phyloP scores from a whole-genome alignment of 495 filamentous ascomycete genomes.

The Aspergillus heteromorphus region DNA sequence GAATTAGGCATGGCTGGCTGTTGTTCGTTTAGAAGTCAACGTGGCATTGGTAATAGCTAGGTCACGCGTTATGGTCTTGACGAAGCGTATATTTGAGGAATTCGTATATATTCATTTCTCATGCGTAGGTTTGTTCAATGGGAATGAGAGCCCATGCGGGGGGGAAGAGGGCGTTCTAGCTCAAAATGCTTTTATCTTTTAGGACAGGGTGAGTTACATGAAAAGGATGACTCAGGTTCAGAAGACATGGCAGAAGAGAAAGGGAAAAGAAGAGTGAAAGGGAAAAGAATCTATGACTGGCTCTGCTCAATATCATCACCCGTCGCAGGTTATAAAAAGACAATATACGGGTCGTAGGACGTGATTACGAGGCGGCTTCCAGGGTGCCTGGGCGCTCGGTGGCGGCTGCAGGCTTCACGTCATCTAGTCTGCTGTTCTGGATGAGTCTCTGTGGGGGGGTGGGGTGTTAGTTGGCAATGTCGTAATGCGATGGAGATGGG shows the following conservation, averaged over 20 bases:
- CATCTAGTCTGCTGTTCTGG: slow-evolving; percentile 43
- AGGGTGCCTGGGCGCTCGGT: slow-evolving; percentile 42
- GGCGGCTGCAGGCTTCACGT: slow-evolving; percentile 40
- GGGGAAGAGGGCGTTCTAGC: not conserved
- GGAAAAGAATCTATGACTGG: slow-evolving; percentile 11
- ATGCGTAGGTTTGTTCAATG: not conserved
- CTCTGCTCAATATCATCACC: slow-evolving; percentile 10
- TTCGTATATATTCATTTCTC: not conserved
- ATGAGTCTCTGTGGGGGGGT: slow-evolving; percentile 38
- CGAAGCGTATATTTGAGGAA: not conserved
- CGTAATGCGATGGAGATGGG: not conserved
- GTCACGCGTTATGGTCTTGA: not conserved
- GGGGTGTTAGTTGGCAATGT: not conserved
- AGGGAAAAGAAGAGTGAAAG: not conserved
- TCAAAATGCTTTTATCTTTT: slow-evolving; percentile 1
- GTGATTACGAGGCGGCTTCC: slow-evolving; percentile 27
- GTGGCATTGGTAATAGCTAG: no score
- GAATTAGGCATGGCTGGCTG: no score
- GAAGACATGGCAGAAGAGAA: slow-evolving; percentile 2
- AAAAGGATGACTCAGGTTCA: not conserved
- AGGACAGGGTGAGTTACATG: not conserved
- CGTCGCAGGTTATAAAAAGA: slow-evolving; percentile 1
- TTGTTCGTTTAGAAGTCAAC: not conserved
- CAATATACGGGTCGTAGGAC: not conserved
- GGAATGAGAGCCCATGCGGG: not conserved